Evolutionary conservation across 768 basidiomycete genomes (phyloP).

Genomic region (Filobasidium floriforme): DNA sequence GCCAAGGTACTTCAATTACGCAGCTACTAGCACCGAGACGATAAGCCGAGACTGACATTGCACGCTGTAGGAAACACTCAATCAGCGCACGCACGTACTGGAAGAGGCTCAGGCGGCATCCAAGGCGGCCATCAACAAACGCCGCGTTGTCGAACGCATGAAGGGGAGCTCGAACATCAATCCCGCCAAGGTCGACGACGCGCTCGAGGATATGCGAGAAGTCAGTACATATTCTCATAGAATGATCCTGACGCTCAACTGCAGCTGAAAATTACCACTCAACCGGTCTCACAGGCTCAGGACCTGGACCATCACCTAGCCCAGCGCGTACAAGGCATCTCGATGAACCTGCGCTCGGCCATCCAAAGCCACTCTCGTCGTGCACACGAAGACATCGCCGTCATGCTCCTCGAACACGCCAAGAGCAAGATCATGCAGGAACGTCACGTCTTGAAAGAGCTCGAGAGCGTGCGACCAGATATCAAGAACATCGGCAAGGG

Average conservation of each 20-base stretch:
- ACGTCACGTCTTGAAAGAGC: constrained; percentile 73
- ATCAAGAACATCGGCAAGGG: constrained; percentile 49
- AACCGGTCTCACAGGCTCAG: constrained; percentile 57
- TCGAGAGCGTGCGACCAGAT: constrained; percentile 75
- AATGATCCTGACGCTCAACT: neutral
- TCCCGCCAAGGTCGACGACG: constrained; percentile 52
- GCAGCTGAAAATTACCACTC: neutral
- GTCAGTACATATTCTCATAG: constrained; percentile 22
- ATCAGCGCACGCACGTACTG: constrained; percentile 78
- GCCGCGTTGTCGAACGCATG: constrained; percentile 64
- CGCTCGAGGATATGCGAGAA: constrained; percentile 42
- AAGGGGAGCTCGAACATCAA: constrained; percentile 54
- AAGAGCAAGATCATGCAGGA: constrained; percentile 88
- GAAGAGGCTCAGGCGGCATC: constrained; percentile 93
- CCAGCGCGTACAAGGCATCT: constrained; percentile 82
- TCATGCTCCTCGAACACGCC: constrained; percentile 84
- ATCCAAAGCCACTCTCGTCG: constrained; percentile 74
- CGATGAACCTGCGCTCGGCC: constrained; percentile 81
- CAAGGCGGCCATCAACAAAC: constrained; percentile 85
- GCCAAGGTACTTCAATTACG: constrained; percentile 56
- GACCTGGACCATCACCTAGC: constrained; percentile 80
- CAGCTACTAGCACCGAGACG: neutral
- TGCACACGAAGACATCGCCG: constrained; percentile 83
- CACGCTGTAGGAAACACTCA: constrained; percentile 53
- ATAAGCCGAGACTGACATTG: neutral